Conservation (phyloP, 805 yeast genomes). For the Lachancea thermotolerans region DNA sequence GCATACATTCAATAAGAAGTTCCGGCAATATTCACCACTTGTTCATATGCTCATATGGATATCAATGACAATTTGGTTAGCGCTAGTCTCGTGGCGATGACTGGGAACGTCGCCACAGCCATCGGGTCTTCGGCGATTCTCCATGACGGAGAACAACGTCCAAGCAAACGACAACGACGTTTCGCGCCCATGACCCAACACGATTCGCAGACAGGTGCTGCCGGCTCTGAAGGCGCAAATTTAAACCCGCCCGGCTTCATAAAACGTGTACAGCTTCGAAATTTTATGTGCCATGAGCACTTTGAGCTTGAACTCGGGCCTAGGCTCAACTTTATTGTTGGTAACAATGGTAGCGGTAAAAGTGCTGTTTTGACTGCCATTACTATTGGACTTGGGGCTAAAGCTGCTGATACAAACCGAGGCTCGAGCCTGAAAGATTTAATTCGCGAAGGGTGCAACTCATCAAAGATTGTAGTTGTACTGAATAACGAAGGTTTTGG, state of each 20-base stretch:
- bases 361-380: slow-evolving; percentile 84
- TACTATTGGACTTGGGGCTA: slow-evolving; percentile 81
- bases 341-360: slow-evolving; percentile 89
- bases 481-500: slow-evolving; percentile 61
- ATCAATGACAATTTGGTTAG: no score
- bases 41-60: no score
- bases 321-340: slow-evolving; percentile 77
- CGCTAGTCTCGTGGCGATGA: no score
- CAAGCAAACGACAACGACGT: slow-evolving; percentile 17
- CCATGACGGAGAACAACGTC: background rate
- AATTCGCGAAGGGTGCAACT: slow-evolving; percentile 67
- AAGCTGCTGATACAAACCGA: slow-evolving; percentile 80
- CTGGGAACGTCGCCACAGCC: no score
- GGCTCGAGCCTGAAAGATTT: slow-evolving; percentile 64
- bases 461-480: slow-evolving; percentile 60
- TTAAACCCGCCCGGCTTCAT: slow-evolving; percentile 53
- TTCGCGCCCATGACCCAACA: slow-evolving; percentile 28
- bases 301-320: slow-evolving; percentile 73
- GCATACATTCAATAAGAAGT: no score
- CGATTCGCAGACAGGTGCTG: slow-evolving; percentile 16
- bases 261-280: slow-evolving; percentile 51
- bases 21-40: no score
- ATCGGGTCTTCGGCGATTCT: background rate
- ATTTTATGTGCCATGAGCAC: slow-evolving; percentile 87
- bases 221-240: slow-evolving; percentile 3